Percentiles rank a stretch among this genome's conserved stretches.
These are phyloP conservation scores for Vinca major DNA, from an alignment of 305 asterid genomes.

Conservation along the genomic window DNA sequence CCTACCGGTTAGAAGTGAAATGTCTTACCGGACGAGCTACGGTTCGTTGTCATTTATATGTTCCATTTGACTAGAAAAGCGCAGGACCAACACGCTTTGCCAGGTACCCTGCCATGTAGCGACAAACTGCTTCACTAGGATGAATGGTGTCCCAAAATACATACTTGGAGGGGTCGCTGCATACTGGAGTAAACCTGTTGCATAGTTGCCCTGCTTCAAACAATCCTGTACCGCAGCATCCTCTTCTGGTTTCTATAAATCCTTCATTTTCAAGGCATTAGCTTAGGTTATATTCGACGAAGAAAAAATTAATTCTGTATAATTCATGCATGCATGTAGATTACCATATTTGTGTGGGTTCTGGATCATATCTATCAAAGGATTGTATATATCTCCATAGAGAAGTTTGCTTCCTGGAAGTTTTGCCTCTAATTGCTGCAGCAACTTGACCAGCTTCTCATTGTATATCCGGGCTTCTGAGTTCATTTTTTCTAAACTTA, in stretches of 20 bases:
- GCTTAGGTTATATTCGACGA: no score
- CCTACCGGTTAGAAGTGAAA: no score
- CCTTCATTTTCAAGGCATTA: not conserved
- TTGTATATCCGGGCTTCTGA: slow-evolving; percentile 19
- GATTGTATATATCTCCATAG: slow-evolving; percentile 19
- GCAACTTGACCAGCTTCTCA: slow-evolving; percentile 15
- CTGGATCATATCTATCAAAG: slow-evolving; percentile 9
- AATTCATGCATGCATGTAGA: not conserved
- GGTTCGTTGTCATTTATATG: no score
- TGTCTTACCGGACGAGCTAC: no score
- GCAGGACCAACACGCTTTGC: slow-evolving; percentile 1
- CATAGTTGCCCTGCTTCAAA: slow-evolving; percentile 15
- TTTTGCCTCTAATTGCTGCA: slow-evolving; percentile 13
- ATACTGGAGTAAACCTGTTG: not conserved
- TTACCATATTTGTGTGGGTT: slow-evolving; percentile 19
- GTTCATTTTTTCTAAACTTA: slow-evolving; percentile 17
- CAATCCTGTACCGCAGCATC: slow-evolving; percentile 21
- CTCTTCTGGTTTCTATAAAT: slow-evolving; percentile 12
- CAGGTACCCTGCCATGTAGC: slow-evolving; percentile 4
- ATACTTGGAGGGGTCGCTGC: slow-evolving; percentile 14
- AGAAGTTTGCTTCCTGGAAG: slow-evolving; percentile 20
- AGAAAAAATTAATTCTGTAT: no score
- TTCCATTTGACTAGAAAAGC: not conserved
- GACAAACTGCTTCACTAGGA: slow-evolving; percentile 10
- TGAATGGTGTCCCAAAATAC: slow-evolving; percentile 19